Base-by-base conservation (phyloP, 2,329 filamentous ascomycete genomes). In the Fusarium metavorans region DNA sequence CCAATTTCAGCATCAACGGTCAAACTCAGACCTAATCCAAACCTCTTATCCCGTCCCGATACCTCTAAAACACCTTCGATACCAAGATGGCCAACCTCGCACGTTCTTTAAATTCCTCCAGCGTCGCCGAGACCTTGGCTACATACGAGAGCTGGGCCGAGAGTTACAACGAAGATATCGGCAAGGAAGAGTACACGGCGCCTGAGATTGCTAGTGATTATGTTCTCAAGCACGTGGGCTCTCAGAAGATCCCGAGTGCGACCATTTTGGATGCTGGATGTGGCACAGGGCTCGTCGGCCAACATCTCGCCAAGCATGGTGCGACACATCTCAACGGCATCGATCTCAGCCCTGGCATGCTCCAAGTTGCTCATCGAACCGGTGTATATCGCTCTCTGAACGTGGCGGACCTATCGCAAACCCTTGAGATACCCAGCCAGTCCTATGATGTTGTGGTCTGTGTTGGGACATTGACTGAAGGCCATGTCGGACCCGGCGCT, bases 401-500 rank as follows among this genome's bases (percentile, higher is more conserved):
- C 1, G 71, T 82, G 0, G 84, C 81, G 0, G 86, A 89, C 70
- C 73, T 89, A 60, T 85, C 84, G 6, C 78, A 83, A 57, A 79
- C 70, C 1, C 81, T 89, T 6, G 76, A 82, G 1, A 76, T 80
- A 18, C 56, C 78, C 1, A 80, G 83, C 27, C 78, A 80, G 1
- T 80, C 76, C 2, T 89, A 88, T 63, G 87, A 88, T 37, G 82
- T 84, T 1, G 81, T 88, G 4, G 83, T 84, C 1, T 89, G 88
- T 74, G 84, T 85, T 16, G 88, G 88, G 6, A 88, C 87, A 1
- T 85, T 89, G 71, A 89, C 88, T 0, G 82, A 84, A 45, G 87
- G 86, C 0, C 87, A 89, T 68, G 84, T 89, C 11, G 87, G 86
- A 0, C 86, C 87, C 0, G 73, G 66, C 39, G 85, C 85, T 0